Base-by-base conservation (phyloP, 2,329 filamentous ascomycete genomes). In the Calonectria ilicicola region DNA sequence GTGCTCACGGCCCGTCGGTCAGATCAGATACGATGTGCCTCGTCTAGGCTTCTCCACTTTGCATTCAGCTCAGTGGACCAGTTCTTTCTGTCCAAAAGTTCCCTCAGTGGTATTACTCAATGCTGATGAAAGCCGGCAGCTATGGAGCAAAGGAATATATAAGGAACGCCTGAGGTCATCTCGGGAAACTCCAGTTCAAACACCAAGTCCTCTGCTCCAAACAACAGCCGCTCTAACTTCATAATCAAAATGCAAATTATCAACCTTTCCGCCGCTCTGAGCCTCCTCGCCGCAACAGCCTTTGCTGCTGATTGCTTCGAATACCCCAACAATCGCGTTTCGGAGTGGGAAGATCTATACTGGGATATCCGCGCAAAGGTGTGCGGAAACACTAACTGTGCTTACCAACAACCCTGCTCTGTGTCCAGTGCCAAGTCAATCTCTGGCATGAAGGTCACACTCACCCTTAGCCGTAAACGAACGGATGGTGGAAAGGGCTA, bases 291-390 rank as follows among this genome's bases (percentile, higher is more conserved):
- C 10, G 49, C 74, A 0, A 63, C 73, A 2, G 56, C 35, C 23
- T 17, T 69, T 5, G 73, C 73, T 1, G 73, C 73, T 21, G 62
- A 67, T 42, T 76, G 74, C 17, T 76, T 65, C 23, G 74, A 65
- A 19, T 72, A 40, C 15, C 42, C 32, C 12, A 38, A 67, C 10
- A 49, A 49, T 3, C 40, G 63, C 17, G 8, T 76, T 4, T 44
- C 65, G 1, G 26, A 42, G 1, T 76, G 58, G 21, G 65, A 53
- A 4, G 58, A 73, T 14, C 47, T 72, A 1, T 76, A 72, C 27
- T 76, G 73, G 74, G 62, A 67, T 40, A 65, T 74, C 40, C 70
- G 74, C 10, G 23, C 47, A 10, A 74, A 71, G n/a, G 71, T 75
- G 70, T 76, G 74, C 17, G 40, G 40, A 21, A 75, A 75, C 74